Evolutionary conservation across 164 flowering plant species (phyloP).

Genomic region (Santalum album): DNA sequence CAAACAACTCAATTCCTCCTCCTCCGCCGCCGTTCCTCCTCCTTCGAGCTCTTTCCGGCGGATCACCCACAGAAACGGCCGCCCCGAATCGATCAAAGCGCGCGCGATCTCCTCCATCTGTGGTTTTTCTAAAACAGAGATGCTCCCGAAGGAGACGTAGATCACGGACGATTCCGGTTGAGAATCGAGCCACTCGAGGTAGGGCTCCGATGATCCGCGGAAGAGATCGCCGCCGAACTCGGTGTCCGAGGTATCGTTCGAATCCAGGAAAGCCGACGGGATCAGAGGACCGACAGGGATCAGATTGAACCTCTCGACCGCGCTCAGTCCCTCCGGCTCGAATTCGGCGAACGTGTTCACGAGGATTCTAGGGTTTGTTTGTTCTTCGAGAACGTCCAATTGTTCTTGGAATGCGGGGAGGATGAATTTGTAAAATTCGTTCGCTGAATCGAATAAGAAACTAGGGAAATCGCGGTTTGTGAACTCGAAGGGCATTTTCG

Average conservation of each 20-base stretch:
- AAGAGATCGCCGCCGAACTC: constrained; percentile 32
- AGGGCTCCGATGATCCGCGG: neutral
- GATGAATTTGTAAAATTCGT: neutral
- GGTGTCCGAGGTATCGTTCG: constrained; percentile 17
- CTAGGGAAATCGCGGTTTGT: constrained; percentile 27
- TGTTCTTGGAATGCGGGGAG: constrained; percentile 10
- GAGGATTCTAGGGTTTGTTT: constrained; percentile 18
- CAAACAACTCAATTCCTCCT: constrained; percentile 2
- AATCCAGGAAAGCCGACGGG: constrained; percentile 32
- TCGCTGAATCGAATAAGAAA: constrained; percentile 10
- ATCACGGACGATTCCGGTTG: constrained; percentile 26
- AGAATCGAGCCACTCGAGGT: constrained; percentile 25
- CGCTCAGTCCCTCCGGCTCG: constrained; percentile 31
- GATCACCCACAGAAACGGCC: constrained; percentile 28
- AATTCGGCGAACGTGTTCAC: constrained; percentile 34
- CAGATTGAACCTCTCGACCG: constrained; percentile 3
- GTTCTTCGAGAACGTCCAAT: constrained; percentile 9
- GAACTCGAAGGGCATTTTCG: constrained; percentile 20
- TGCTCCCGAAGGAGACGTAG: constrained; percentile 36
- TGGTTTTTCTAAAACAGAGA: neutral
- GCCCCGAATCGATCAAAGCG: neutral
- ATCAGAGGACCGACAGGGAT: constrained; percentile 50
- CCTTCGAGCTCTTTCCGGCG: too few species aligned
- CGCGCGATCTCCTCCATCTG: too few species aligned
- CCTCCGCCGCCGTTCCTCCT: neutral